Percentiles rank a stretch among this genome's conserved stretches.
Conservation (phyloP, 2,329 filamentous ascomycete genomes). For the Cryphonectria parasitica region DNA sequence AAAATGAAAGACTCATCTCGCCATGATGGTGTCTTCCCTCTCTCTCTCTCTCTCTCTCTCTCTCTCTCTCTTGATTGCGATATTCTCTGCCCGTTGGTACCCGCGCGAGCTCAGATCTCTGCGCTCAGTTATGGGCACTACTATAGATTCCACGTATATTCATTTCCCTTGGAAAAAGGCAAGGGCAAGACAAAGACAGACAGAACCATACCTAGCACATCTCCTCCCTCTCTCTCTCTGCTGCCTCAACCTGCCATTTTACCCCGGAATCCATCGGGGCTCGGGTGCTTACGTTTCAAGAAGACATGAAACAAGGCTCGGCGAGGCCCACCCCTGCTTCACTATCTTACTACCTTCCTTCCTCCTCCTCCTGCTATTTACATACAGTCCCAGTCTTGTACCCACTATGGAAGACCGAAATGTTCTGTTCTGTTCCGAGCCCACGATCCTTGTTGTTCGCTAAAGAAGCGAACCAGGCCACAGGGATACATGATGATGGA, state of each 20-base stretch:
- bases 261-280: background rate
- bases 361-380: background rate
- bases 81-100: background rate
- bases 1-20: background rate
- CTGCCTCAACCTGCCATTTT: background rate
- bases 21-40: too few species aligned
- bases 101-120: background rate
- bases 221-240: background rate
- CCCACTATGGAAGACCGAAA: background rate
- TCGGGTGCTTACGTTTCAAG: conserved; percentile 1
- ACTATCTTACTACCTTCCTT: background rate
- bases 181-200: background rate
- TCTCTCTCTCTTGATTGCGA: too few species aligned
- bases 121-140: background rate
- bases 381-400: background rate
- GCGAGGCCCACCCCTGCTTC: conserved; percentile 5
- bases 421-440: background rate
- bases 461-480: background rate
- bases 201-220: background rate
- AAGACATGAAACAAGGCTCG: conserved; percentile 7
- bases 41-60: too few species aligned
- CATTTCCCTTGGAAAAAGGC: background rate
- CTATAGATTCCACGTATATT: background rate
- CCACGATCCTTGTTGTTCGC: background rate
- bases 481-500: too few species aligned